Evolutionary conservation across 768 basidiomycete genomes (phyloP).

Genomic region (Hortiboletus flavorubellus): DNA sequence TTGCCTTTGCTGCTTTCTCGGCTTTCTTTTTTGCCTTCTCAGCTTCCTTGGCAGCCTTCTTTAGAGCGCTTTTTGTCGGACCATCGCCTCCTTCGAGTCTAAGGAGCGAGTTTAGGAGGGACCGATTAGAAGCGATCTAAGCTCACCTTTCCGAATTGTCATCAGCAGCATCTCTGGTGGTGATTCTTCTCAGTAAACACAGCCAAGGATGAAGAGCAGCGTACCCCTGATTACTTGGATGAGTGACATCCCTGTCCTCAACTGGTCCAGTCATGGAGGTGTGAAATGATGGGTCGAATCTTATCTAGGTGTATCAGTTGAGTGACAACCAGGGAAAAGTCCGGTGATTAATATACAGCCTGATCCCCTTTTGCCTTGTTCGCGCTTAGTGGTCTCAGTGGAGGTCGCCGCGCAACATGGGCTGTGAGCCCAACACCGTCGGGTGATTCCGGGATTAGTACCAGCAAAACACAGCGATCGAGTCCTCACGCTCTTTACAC

Average conservation of each 20-base stretch:
- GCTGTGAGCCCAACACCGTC: conserved; percentile 2
- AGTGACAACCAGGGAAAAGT: background rate
- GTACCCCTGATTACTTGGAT: conserved; percentile 6
- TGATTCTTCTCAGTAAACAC: background rate
- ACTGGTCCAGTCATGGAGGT: conserved; percentile 16
- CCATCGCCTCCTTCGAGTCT: conserved; percentile 37
- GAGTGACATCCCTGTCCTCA: background rate
- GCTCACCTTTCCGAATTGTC: conserved; percentile 12
- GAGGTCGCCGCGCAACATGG: background rate
- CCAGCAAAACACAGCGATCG: background rate
- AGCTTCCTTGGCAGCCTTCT: conserved; percentile 86
- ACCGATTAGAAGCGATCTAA: background rate
- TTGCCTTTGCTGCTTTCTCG: conserved; percentile 78
- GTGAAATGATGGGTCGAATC: conserved; percentile 8
- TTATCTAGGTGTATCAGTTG: conserved; percentile 12
- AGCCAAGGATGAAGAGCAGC: background rate
- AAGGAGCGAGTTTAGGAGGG: background rate
- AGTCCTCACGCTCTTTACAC: background rate
- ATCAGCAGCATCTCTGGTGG: conserved; percentile 14
- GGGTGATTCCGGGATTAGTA: conserved; percentile 16
- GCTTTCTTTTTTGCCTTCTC: conserved; percentile 89
- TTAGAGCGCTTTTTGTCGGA: conserved; percentile 84
- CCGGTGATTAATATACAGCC: conserved; percentile 1
- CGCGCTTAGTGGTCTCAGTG: background rate
- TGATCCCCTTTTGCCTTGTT: too few species aligned